Percentiles rank a stretch among this genome's conserved stretches.
These are phyloP conservation scores for Arthrobotrys pseudoclavata DNA, from an alignment of 2,329 filamentous ascomycete genomes.

Conservation along the genomic window DNA sequence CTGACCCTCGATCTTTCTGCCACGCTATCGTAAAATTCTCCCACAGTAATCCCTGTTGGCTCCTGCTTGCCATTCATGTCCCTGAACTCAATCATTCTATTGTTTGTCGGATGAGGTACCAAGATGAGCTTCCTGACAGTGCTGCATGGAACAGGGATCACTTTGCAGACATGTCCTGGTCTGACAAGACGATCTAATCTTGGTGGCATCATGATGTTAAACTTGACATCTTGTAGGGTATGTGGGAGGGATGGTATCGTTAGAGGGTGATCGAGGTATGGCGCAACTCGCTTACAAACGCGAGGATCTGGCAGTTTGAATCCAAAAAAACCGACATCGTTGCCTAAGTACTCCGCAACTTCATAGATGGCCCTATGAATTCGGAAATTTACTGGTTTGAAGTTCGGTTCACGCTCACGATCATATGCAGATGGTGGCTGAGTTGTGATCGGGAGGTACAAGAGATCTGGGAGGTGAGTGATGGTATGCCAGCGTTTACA, in stretches of 20 bases:
- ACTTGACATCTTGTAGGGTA: constrained; percentile 24
- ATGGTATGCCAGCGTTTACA: constrained; percentile 43
- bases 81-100: neutral
- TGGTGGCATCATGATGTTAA: constrained; percentile 16
- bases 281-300: neutral
- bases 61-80: neutral
- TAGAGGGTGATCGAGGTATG: constrained; percentile 21
- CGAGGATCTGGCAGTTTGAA: neutral
- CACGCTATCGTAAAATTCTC: constrained; percentile 9
- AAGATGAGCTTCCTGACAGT: constrained; percentile 5
- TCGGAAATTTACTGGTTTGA: constrained; percentile 16
- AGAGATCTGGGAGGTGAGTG: neutral
- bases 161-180: neutral
- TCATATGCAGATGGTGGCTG: neutral
- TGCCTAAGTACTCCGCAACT: neutral
- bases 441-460: constrained; percentile 1
- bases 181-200: neutral
- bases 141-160: constrained; percentile 12
- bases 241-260: constrained; percentile 36
- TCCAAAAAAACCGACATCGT: neutral
- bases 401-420: neutral
- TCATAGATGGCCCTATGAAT: constrained; percentile 37
- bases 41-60: constrained; percentile 2
- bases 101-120: neutral
- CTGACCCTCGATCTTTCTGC: constrained; percentile 3